A percentile compares a stretch with the other conserved stretches of the same genome.
Conservation (phyloP, 1,284 basidiomycete species). For the Ganoderma lingzhi region DNA sequence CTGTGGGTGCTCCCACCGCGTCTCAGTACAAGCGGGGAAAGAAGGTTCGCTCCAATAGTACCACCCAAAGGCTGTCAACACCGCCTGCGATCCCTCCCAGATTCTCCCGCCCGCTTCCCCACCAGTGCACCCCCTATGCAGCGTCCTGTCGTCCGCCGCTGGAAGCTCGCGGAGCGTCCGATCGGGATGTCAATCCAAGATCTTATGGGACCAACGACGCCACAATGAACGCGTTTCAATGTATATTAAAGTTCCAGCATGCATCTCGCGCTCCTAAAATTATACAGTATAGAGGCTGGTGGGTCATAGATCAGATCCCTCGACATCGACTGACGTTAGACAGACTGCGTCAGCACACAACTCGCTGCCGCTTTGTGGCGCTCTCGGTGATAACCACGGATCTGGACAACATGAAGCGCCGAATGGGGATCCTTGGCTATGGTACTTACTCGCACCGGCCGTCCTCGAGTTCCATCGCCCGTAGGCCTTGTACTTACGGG, state of each 20-base stretch:
- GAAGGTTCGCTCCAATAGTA: too few species aligned
- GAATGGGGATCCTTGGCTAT: background rate
- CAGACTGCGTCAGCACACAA: background rate
- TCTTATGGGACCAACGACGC: background rate
- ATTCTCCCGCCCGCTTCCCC: too few species aligned
- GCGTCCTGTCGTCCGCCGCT: background rate
- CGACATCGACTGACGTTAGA: background rate
- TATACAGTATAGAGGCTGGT: background rate
- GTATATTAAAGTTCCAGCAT: background rate
- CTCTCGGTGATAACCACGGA: constrained; percentile 6
- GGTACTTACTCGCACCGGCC: background rate
- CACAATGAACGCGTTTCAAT: background rate
- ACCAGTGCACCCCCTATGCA: too few species aligned
- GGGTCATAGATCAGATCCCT: background rate
- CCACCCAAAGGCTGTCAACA: too few species aligned
- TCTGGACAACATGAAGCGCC: background rate
- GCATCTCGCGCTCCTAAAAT: background rate
- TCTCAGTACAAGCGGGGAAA: too few species aligned
- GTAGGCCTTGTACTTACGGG: background rate
- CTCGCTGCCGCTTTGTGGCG: constrained; percentile 4
- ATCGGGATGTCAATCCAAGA: background rate
- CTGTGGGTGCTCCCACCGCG: too few species aligned
- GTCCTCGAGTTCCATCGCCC: background rate
- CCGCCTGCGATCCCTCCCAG: too few species aligned
- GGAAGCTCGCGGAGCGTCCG: background rate